Base-by-base conservation (phyloP, 345 rosid species). In the Brassica incana region DNA sequence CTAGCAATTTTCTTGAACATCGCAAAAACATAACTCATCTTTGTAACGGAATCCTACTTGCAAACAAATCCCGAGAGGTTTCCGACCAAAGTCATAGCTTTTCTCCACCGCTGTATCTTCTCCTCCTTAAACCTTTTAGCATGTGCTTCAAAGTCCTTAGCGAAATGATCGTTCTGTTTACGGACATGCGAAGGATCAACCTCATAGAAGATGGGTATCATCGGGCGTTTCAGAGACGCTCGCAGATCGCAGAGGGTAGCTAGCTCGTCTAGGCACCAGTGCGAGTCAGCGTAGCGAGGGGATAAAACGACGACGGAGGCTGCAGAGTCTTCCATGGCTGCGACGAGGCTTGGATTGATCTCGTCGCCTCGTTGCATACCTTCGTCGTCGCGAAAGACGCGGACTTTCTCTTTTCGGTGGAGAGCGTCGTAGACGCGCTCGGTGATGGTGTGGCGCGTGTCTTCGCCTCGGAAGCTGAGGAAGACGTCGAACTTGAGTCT, bases 381-480 rank as follows among this genome's bases (percentile, higher is more conserved):
- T 1, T 80, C 84, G 77, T 86, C 69, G 78, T 88, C 88, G 5
- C 25, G 78, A 60, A 87, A 87, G 6, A 79, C 87, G 0, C 88
- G 82, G 65, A 85, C 50, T 5, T 76, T 79, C 7, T 77, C 45
- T 20, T 30, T 66, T 9, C 45, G 6, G 43, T 40, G 14, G 2
- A 8, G 71, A n/a, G 84, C 84, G 0, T 65, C 56, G 12, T 8
- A 10, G 79, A 89, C 81, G 2, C 29, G 16, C 50, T 5, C 25
- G 3, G 87, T 80, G 81, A 89, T 32, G 71, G 40, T 74, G 2
- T 29, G 3, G 58, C 93, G 85, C 10, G 88, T 87, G 77, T 89
- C 93, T 66, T 76, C 86, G 14, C 90, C 88, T 16, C 88, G 80
- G 80, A 89, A 89, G 18, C 91, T 89, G 9, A 89, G 77, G 78